Evolutionary conservation across 495 filamentous ascomycete species (phyloP), one percentile per base, ranked within the genome.

Genomic region (Wilcoxina mikolae): DNA sequence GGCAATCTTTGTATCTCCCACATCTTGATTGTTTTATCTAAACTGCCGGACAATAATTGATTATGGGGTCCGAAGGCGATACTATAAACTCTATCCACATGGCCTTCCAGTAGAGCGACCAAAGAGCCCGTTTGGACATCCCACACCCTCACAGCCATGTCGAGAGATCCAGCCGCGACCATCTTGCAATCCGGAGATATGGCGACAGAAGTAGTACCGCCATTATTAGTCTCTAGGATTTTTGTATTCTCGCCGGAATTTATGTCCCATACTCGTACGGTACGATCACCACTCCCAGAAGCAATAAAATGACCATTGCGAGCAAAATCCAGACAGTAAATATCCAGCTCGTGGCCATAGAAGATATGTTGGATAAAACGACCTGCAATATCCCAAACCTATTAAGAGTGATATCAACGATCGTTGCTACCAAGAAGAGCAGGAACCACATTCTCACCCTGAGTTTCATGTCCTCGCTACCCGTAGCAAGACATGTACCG

Each of bases 11-110:
- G 77, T 35, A 94, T 74, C 68, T 94, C 87, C 87, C 87, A 94
- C 76, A 91, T 84, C 75, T 94, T 94, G 73, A 94, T 94, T 2
- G 87, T 91, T 75, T 89, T 90, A 68, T 94, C 87, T 57, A 94
- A 72, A 76, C 83, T 87, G 54, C 87, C 87, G 64, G 83, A 87
- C 64, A 94, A 85, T 48, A 94, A 78, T 59, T 89, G 84, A 47
- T 85, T 85, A 58, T 87, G 87, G 24, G 87, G 87, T 25, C 86
- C 84, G 66, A 94, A 94, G 2, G 87, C 87, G 45, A 94, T 86
- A 38, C 82, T 86, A 64, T 94, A 94, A n/a, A 94, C 87, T 59
- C 83, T 87, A 58, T 93, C 87, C 67, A 87, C 85, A 72, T 93
- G 87, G 26, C 84, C 87, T 62, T 94, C 87, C 24, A 93, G 76